Evolutionary conservation across 305 asterid genomes (phyloP).

Genomic region (Lippia alba): DNA sequence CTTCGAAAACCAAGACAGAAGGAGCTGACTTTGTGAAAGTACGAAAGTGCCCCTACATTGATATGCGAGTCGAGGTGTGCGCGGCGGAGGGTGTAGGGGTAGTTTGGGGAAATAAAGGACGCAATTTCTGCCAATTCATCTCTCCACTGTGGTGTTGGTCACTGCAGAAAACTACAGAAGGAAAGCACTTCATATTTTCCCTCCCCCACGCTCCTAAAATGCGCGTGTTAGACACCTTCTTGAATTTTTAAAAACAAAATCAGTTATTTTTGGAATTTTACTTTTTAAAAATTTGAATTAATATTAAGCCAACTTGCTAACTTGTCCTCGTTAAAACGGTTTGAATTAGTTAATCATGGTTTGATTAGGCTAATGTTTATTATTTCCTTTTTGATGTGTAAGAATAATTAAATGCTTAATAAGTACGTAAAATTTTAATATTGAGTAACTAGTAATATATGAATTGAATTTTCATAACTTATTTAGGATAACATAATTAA

Average conservation of each 20-base stretch:
- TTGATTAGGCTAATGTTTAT: no score
- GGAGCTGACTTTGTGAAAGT: constrained; percentile 28
- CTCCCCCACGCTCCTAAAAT: constrained; percentile 3
- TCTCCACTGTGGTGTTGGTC: constrained; percentile 42
- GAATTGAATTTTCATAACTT: no score
- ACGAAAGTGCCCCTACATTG: constrained; percentile 37
- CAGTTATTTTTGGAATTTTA: background rate
- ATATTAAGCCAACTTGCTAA: no score
- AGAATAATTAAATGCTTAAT: no score
- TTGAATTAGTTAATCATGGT: background rate
- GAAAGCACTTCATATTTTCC: constrained; percentile 27
- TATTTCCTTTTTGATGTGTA: no score
- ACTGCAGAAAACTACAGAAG: constrained; percentile 37
- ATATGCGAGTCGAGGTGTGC: constrained; percentile 7
- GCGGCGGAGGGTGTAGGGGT: constrained; percentile 24
- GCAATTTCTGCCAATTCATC: constrained; percentile 36
- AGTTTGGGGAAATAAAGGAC: constrained; percentile 25
- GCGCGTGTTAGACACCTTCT: constrained; percentile 19
- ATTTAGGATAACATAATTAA: no score
- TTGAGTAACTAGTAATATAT: no score
- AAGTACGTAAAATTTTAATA: no score
- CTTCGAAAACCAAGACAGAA: constrained; percentile 49
- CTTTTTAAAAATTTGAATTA: background rate
- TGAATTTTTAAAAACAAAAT: background rate
- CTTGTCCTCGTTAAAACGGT: no score